Percentiles rank a stretch among this genome's conserved stretches.
These are phyloP conservation scores for Leccinum barrowsii DNA, from an alignment of 768 basidiomycete genomes.

Conservation along the genomic window DNA sequence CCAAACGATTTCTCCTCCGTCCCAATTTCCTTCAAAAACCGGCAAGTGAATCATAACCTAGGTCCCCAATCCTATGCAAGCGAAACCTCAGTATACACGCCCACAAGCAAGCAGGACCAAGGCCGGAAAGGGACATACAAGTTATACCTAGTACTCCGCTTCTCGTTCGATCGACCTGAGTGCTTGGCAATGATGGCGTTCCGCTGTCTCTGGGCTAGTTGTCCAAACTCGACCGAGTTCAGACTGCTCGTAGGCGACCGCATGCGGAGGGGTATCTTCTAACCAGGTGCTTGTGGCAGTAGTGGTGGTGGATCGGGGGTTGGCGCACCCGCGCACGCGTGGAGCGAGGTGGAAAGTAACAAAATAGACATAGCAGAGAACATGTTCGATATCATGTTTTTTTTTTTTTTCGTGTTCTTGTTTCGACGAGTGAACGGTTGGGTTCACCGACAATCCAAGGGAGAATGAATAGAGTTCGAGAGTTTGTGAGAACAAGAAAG, in stretches of 20 bases:
- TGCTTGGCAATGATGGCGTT: constrained; percentile 46
- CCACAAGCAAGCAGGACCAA: neutral
- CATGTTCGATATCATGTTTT: constrained; percentile 14
- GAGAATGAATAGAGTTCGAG: neutral
- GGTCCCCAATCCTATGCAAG: constrained; percentile 55
- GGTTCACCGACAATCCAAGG: neutral
- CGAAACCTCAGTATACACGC: neutral
- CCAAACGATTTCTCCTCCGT: constrained; percentile 66
- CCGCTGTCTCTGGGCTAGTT: constrained; percentile 43
- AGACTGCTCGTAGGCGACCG: constrained; percentile 8
- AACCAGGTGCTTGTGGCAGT: constrained; percentile 5
- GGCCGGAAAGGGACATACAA: constrained; percentile 35
- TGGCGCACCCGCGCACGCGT: constrained; percentile 14
- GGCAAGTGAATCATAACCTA: constrained; percentile 59
- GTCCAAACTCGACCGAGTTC: constrained; percentile 5
- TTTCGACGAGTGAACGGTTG: neutral
- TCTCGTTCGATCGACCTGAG: constrained; percentile 27
- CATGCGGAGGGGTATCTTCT: constrained; percentile 21
- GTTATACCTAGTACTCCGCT: constrained; percentile 50
- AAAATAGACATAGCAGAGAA: constrained; percentile 9
- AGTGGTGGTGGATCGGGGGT: neutral
- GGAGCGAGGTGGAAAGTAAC: constrained; percentile 10
- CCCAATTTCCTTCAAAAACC: constrained; percentile 57
- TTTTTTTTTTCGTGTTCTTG: neutral
- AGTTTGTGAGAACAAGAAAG: neutral